These are phyloP conservation scores for Pinguiococcus pyrenoidosus DNA, from an alignment of 108 stramenopile species.

Conservation along the genomic window DNA sequence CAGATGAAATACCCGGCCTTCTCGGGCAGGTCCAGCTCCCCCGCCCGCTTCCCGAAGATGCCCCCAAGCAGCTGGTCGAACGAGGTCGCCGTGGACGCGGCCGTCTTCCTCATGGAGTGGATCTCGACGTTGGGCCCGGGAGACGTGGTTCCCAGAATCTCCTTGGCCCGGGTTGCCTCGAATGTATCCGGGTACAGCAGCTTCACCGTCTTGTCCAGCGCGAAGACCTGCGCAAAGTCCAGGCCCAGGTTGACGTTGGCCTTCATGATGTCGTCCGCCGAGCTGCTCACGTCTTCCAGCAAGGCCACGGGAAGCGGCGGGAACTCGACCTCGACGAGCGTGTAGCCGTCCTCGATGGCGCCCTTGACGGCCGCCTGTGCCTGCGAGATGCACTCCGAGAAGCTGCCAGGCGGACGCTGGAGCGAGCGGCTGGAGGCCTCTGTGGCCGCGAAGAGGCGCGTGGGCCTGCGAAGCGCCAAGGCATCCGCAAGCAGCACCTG, in stretches of 20 bases:
- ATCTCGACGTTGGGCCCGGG: background rate
- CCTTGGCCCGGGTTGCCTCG: constrained; percentile 19
- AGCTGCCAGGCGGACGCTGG: background rate
- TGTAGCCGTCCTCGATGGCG: constrained; percentile 60
- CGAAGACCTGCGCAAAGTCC: constrained; percentile 63
- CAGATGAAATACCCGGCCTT: constrained; percentile 60
- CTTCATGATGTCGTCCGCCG: constrained; percentile 71
- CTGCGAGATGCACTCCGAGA: background rate
- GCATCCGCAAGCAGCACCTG: too few relatives aligned
- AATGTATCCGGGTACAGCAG: constrained; percentile 17
- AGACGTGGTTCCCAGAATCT: background rate
- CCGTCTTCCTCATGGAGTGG: background rate
- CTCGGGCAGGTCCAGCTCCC: constrained; percentile 45
- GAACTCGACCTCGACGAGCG: constrained; percentile 73
- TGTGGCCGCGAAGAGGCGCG: too few relatives aligned
- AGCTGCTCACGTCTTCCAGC: constrained; percentile 74
- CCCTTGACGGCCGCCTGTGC: constrained; percentile 12
- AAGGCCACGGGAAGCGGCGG: constrained; percentile 68
- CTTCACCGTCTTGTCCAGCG: constrained; percentile 24
- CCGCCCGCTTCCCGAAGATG: constrained; percentile 59
- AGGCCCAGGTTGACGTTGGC: constrained; percentile 77
- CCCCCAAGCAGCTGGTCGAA: constrained; percentile 66
- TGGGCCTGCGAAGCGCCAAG: too few relatives aligned
- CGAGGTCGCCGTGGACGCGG: constrained; percentile 13
- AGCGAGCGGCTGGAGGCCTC: too few relatives aligned